phyloP scores from a whole-genome alignment of 78 protist species.

The Dictyostelium purpureum region DNA sequence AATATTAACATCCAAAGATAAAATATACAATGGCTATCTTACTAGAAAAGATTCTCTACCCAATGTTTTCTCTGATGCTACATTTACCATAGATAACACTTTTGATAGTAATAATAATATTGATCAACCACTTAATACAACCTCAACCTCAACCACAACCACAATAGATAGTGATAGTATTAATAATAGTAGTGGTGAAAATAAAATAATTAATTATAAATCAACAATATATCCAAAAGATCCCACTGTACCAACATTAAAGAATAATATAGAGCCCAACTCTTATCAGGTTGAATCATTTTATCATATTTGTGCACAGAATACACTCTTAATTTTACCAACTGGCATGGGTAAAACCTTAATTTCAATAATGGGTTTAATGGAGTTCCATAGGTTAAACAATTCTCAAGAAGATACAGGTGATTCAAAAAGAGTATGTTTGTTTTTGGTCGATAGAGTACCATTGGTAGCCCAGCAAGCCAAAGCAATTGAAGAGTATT shows the following conservation, averaged over 20 bases:
- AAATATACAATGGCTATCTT: too few species aligned
- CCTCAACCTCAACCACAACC: too few species aligned
- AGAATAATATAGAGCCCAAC: not conserved
- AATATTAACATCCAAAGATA: too few species aligned
- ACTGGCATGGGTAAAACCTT: slow-evolving; percentile 53
- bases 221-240: not conserved
- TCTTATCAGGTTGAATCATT: slow-evolving; percentile 49
- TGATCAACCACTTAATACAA: too few species aligned
- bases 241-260: slow-evolving; percentile 15
- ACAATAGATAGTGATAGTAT: too few species aligned
- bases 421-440: not conserved
- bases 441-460: slow-evolving; percentile 38
- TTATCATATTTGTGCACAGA: not conserved
- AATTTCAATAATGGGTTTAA: slow-evolving; percentile 2
- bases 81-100: not conserved
- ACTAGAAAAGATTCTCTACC: too few species aligned
- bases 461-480: slow-evolving; percentile 73
- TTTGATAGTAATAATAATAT: not conserved
- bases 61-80: too few species aligned
- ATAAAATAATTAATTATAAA: not conserved
- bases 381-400: not conserved
- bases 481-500: not conserved
- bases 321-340: slow-evolving; percentile 40
- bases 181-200: not conserved
- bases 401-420: not conserved